phyloP scores from a whole-genome alignment of 2,329 filamentous ascomycete species.

The Fusarium virguliforme region DNA sequence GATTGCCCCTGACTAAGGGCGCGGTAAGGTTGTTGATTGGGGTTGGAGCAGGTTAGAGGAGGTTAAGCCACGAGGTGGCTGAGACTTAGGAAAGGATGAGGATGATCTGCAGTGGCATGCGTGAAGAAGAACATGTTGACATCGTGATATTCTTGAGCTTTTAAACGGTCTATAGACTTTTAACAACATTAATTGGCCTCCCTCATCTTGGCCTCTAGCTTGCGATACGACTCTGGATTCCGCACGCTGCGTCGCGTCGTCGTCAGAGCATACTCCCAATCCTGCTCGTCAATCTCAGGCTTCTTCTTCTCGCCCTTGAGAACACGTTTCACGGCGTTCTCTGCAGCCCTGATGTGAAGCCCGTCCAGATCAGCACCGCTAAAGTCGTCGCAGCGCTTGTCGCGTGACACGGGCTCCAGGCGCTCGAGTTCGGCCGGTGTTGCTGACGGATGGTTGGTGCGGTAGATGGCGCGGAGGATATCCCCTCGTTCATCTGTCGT shows the following conservation, averaged over 20 bases:
- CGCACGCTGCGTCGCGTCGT: constrained; percentile 68
- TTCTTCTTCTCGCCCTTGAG: constrained; percentile 50
- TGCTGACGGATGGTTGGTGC: constrained; percentile 58
- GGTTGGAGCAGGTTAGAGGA: constrained; percentile 28
- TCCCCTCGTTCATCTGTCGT: constrained; percentile 84
- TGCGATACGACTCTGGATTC: constrained; percentile 62
- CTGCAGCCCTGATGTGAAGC: constrained; percentile 65
- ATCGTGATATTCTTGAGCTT: too few relatives aligned
- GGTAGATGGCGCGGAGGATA: constrained; percentile 81
- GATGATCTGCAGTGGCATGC: not conserved
- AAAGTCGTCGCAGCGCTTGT: constrained; percentile 80
- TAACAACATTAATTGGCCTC: constrained; percentile 23
- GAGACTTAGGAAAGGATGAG: not conserved
- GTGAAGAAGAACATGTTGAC: not conserved
- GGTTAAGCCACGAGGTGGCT: constrained; percentile 32
- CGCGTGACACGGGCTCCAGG: constrained; percentile 77
- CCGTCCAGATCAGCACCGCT: constrained; percentile 76
- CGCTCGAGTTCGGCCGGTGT: constrained; percentile 65
- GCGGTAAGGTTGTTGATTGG: not conserved
- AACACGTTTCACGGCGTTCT: constrained; percentile 64
- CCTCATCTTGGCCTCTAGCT: constrained; percentile 47
- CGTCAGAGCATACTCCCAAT: constrained; percentile 69
- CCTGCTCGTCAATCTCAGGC: constrained; percentile 55
- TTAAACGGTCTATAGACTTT: too few relatives aligned
- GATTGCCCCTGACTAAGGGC: constrained; percentile 28